These are phyloP conservation scores for Wakefieldia striispora DNA, from an alignment of 768 basidiomycete species.

Conservation along the genomic window DNA sequence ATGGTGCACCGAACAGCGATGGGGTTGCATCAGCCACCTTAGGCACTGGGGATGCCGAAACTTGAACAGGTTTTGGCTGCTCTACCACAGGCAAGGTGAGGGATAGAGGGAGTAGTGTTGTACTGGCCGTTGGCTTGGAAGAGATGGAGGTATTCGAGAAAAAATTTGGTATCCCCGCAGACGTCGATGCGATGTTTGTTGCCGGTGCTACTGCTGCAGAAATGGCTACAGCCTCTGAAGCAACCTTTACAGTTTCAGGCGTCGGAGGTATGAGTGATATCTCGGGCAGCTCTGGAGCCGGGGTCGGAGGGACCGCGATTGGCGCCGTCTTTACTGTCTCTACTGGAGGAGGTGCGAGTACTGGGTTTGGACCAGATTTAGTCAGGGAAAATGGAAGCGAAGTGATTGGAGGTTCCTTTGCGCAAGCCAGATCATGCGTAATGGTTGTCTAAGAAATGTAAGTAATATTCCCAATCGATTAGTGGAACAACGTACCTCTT, in stretches of 20 bases:
- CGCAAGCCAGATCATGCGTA: constrained; percentile 39
- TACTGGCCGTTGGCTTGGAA: constrained; percentile 34
- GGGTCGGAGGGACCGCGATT: constrained; percentile 7
- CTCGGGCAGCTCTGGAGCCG: constrained; percentile 16
- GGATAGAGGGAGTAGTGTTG: constrained; percentile 20
- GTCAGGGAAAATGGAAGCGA: constrained; percentile 64
- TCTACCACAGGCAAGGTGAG: constrained; percentile 17
- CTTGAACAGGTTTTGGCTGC: constrained; percentile 5
- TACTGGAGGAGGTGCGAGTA: constrained; percentile 11
- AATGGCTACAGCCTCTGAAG: constrained; percentile 7
- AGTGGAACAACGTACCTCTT: constrained; percentile 43
- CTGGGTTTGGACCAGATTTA: constrained; percentile 32
- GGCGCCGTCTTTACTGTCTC: constrained; percentile 17
- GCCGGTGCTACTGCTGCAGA: constrained; percentile 8
- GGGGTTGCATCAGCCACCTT: constrained; percentile 9
- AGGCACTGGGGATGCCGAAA: not conserved
- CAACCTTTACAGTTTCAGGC: constrained; percentile 21
- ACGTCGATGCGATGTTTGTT: not conserved
- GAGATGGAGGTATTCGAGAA: constrained; percentile 54
- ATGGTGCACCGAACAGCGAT: constrained; percentile 10
- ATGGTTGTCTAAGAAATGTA: constrained; percentile 32
- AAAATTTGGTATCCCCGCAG: constrained; percentile 55
- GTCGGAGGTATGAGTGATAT: constrained; percentile 27
- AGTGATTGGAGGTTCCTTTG: constrained; percentile 65
- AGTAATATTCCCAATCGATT: not conserved